Percentiles rank a stretch among this genome's conserved stretches.
Evolutionary conservation across 2,329 filamentous ascomycete genomes (phyloP).

Genomic region (Curvularia lunata): DNA sequence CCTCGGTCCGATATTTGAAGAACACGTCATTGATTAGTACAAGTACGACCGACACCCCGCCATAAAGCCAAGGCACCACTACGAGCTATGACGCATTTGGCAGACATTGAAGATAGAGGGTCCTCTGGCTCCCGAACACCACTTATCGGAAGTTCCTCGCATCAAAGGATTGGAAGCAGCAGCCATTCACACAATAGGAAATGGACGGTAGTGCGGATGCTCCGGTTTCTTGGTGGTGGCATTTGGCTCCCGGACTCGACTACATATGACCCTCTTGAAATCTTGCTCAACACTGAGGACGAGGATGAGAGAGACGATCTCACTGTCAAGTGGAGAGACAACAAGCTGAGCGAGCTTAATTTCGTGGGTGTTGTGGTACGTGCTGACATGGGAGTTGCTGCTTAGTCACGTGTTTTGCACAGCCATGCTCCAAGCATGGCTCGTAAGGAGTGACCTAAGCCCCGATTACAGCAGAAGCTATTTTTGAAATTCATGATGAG

Average conservation of each 20-base stretch:
- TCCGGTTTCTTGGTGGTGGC: conserved; percentile 44
- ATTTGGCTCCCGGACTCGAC: conserved; percentile 43
- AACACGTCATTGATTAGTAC: conserved; percentile 1
- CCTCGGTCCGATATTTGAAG: conserved; percentile 8
- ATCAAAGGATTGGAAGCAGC: conserved; percentile 5
- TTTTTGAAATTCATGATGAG: not conserved
- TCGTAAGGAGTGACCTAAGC: not conserved
- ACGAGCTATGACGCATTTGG: conserved; percentile 28
- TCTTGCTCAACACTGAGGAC: conserved; percentile 48
- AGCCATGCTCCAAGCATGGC: not conserved
- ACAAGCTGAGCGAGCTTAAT: conserved; percentile 51
- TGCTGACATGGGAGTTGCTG: conserved; percentile 2
- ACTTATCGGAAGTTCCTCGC: conserved; percentile 26
- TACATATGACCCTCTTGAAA: conserved; percentile 48
- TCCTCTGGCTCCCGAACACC: conserved; percentile 30
- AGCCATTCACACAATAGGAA: conserved; percentile 7
- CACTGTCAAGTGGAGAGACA: conserved; percentile 49
- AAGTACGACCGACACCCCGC: conserved; percentile 6
- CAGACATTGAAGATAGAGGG: conserved; percentile 28
- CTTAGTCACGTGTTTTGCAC: not conserved
- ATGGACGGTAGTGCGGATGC: conserved; percentile 17
- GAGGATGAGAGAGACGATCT: conserved; percentile 43
- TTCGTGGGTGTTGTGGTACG: conserved; percentile 53
- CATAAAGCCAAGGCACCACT: not conserved
- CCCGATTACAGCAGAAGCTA: not conserved